Evolutionary conservation across 106 monocot genomes (phyloP), one percentile per base, ranked within the genome.

Genomic region (Alisma plantagoaquatica): DNA sequence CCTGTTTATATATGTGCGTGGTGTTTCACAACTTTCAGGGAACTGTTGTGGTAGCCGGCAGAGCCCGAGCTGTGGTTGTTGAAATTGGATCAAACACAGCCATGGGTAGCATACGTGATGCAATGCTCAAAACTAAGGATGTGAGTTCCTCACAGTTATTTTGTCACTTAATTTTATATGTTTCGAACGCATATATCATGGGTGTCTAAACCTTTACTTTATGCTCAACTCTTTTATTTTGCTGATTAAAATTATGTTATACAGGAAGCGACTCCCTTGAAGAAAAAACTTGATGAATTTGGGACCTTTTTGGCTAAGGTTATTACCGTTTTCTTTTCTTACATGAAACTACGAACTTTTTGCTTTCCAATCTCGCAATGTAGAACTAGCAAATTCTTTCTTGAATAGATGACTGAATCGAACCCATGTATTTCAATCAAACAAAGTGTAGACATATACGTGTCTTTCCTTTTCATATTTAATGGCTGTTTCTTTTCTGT

Each of bases 241-340:
- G 18, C 51, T 23, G 51, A 25, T 51, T 26, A 4, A 25, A 7
- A 16, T 25, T 9, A 23, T 16, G 24, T 38, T 18, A 71, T 74
- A 26, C 79, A 98, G 98, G 98, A 98, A 70, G 69, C 53, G 33
- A 98, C 98, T 35, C 98, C 98, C 21, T 74, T 98, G 67, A 98
- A 98, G 71, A 98, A 98, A 73, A 98, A 98, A 51, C 98, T 98
- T 68, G 98, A 98, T 77, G 98, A 98, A 65, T 98, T 98, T 65
- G 85, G 98, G 42, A 90, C 85, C 31, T 98, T 98, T 79, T 54
- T 98, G 60, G 90, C 98, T 27, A 98, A 98, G 90, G 98, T 98
- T 25, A 69, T 41, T 43, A 54, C 10, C n/a, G n/a, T n/a, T n/a
- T n/a, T n/a, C n/a, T n/a, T n/a, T n/a, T n/a, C n/a, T n/a, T n/a